phyloP scores from a whole-genome alignment of 805 yeast genomes.

The Starmerella potacharoeniae region DNA sequence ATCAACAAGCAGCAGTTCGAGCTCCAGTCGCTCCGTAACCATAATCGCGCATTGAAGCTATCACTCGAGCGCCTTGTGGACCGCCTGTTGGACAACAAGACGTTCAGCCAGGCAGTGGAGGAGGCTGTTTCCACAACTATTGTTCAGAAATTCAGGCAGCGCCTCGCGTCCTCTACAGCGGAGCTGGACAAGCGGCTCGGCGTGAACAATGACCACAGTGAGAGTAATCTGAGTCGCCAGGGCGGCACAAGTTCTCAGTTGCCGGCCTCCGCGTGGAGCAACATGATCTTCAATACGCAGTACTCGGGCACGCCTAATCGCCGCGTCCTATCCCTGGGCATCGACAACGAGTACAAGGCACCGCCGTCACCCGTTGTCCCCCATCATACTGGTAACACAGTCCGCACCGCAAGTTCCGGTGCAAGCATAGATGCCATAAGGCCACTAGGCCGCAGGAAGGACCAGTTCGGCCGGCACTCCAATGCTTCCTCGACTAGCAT shows the following conservation, averaged over 20 bases:
- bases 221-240: neutral
- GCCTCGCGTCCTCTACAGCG: slow-evolving; percentile 15
- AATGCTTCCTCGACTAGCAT: neutral
- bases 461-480: neutral
- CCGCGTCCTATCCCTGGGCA: slow-evolving; percentile 21
- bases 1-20: slow-evolving; percentile 25
- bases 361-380: neutral
- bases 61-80: slow-evolving; percentile 29
- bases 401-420: neutral
- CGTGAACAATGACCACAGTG: neutral
- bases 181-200: neutral
- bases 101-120: slow-evolving; percentile 25
- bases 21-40: slow-evolving; percentile 23
- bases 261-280: slow-evolving; percentile 7
- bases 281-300: slow-evolving; percentile 17
- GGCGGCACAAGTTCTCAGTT: neutral
- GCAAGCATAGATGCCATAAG: neutral
- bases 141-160: slow-evolving; percentile 15
- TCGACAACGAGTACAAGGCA: slow-evolving; percentile 14
- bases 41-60: slow-evolving; percentile 27
- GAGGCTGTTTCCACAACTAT: slow-evolving; percentile 17
- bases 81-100: slow-evolving; percentile 27
- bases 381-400: neutral
- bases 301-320: slow-evolving; percentile 13
- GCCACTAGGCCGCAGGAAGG: neutral